Base-by-base conservation (phyloP, 139 green algal species). In the Picochlorum costavermella region DNA sequence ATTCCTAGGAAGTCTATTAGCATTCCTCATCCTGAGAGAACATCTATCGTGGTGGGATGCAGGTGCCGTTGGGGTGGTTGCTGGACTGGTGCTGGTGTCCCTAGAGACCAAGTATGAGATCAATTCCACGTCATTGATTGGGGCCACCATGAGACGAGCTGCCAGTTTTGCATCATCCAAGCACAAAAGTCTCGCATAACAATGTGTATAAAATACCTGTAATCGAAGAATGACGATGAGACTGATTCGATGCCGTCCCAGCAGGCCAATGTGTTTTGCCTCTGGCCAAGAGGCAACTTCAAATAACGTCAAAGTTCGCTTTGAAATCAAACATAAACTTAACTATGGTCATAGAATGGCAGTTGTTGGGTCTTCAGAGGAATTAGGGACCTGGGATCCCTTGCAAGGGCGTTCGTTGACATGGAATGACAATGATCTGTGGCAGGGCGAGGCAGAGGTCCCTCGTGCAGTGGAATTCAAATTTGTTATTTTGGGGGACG, bases 1-100 rank as follows among this genome's bases (percentile, higher is more conserved):
- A 29, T 79, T 88, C 30, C 57, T 87, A 11, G 83, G 83, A 23
- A 83, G 78, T 12, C 11, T 85, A 37, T 67, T 89, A 45, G 81
- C 75, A 29, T 84, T 79, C 43, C 10, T 58, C 10, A 66, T 85
- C 16, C 74, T 89, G 14, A 68, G 72, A 0, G 83, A 89, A 68
- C 12, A 65, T 49, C 68, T 77, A 3, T 73, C 57, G 0, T 43
- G 61, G 6, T 89, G 79, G 78, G 81, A 89, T 61, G 30, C 77
- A 11, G 83, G 83, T 1, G 81, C 81, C 0, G n/a, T 85, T 20
- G 75, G 74, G 11, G 60, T 88, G 6, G 56, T 88, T n/a, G 55
- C 29, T 13, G 83, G 83, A 11, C 76, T 89, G 50, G 5, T 81
- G 10, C 30, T 84, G 17, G 74, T 88, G 11, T 59, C 50, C n/a